Conservation (phyloP, 768 basidiomycete genomes). For the Phylloporus arenicola region DNA sequence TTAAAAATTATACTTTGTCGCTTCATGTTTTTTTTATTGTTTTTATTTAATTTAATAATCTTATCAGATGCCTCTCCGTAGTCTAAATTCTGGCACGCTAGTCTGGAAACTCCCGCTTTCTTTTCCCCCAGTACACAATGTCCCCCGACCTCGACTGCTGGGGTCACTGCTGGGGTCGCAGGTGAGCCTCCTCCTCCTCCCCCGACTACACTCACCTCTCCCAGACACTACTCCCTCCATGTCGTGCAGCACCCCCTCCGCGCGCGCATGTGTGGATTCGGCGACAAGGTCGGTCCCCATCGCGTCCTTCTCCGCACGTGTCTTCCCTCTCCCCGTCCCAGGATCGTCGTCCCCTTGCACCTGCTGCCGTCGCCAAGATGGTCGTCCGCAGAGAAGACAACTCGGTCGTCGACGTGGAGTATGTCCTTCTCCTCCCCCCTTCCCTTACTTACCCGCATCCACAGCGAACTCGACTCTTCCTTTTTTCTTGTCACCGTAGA, state of each 20-base stretch:
- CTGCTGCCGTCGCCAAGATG: constrained; percentile 86
- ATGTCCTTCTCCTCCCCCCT: constrained; percentile 27
- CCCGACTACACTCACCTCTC: constrained; percentile 1
- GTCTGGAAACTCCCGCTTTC: neutral
- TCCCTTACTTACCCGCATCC: constrained; percentile 2
- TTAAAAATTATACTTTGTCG: neutral
- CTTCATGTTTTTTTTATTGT: neutral
- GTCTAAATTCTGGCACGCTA: neutral
- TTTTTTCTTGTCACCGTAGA: constrained; percentile 93
- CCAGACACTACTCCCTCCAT: constrained; percentile 76
- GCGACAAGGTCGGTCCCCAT: constrained; percentile 69
- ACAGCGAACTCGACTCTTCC: constrained; percentile 77
- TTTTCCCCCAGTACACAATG: constrained; percentile 35
- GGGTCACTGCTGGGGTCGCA: constrained; percentile 66
- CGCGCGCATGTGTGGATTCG: constrained; percentile 94
- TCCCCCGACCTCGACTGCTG: constrained; percentile 65
- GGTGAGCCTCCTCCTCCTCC: constrained; percentile 36
- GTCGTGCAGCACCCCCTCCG: constrained; percentile 85
- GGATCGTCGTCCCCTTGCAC: constrained; percentile 91
- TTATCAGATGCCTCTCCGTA: constrained; percentile 21
- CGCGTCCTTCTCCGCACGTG: constrained; percentile 6
- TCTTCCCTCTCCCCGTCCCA: constrained; percentile 29
- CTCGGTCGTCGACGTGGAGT: constrained; percentile 71
- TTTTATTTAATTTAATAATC: constrained; percentile 20
- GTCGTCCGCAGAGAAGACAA: constrained; percentile 64